Conservation (phyloP, 257 asterid genomes). For the Scutellaria minor region DNA sequence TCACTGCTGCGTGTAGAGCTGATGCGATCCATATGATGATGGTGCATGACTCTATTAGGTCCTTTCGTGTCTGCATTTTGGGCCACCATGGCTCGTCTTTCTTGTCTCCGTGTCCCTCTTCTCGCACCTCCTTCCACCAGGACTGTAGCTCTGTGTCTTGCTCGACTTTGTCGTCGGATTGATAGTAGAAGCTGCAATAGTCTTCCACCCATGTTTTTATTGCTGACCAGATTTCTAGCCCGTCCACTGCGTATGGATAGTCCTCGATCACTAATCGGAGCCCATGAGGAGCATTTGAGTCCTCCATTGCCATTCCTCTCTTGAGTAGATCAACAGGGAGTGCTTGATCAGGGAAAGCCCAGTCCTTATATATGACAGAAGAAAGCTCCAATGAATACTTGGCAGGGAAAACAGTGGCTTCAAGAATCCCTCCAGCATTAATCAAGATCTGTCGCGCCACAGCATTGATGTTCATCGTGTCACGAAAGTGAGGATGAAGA, state of each 20-base stretch:
- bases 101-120: slow-evolving; percentile 55
- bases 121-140: slow-evolving; percentile 60
- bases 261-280: slow-evolving; percentile 49
- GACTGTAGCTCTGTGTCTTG: slow-evolving; percentile 46
- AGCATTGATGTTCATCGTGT: slow-evolving; percentile 73
- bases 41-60: slow-evolving; percentile 42
- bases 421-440: slow-evolving; percentile 65
- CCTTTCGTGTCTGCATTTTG: slow-evolving; percentile 45
- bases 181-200: slow-evolving; percentile 49
- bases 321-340: slow-evolving; percentile 67
- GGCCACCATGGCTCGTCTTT: slow-evolving; percentile 56
- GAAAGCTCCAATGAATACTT: slow-evolving; percentile 65
- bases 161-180: slow-evolving; percentile 37
- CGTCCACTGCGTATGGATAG: slow-evolving; percentile 60
- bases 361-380: slow-evolving; percentile 51
- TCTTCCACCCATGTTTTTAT: slow-evolving; percentile 50
- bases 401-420: slow-evolving; percentile 56
- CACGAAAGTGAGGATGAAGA: slow-evolving; percentile 67
- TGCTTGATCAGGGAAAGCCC: slow-evolving; percentile 67
- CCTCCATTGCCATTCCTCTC: slow-evolving; percentile 57
- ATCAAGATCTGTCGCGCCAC: slow-evolving; percentile 58
- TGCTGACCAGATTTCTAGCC: slow-evolving; percentile 56
- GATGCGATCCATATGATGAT: slow-evolving; percentile 54
- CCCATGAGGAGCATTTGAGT: slow-evolving; percentile 46
- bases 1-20: slow-evolving; percentile 54